Evolutionary conservation across 192 early-diverging fungal genomes (phyloP), one percentile per base, ranked within the genome.

Genomic region (Gamsiella multidivaricata): DNA sequence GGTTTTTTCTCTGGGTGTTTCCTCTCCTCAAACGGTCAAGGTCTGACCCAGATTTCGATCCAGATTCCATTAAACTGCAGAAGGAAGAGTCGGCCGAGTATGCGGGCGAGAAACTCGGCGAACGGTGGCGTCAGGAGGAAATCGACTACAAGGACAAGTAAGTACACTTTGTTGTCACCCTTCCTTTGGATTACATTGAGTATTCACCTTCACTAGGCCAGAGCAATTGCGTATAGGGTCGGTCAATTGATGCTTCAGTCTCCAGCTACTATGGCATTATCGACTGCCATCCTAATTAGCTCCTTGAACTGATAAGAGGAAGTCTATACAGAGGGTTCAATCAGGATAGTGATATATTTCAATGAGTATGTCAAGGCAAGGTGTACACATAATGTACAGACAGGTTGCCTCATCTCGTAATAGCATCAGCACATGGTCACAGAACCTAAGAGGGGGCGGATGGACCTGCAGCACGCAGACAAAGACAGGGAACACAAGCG

Each of bases 1-100:
- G 90, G 65, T 82, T 91, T 34, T 88, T 92, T 56, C 43, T 85
- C 18, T 92, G 90, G 90, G 81, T 91, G 31, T 82, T 92, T 57
- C 68, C 74, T 5, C 73, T 92, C 14, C 58, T 92, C 25, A 54
- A 62, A 29, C 60, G 72, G 22, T 74, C 76, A 18, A 32, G 61
- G 49, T 53, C 53, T 12, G 62, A 64, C 46, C 70, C 73, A 17
- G 71, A 81, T 53, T 85, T 88, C 20, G 62, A 69, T 64, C 68
- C 82, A 39, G 76, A 90, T 4, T 71, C 75, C 34, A 80, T 91
- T 56, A 61, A 80, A 37, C 82, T 91, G 20, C 83, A 85, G 54
- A 28, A 62, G 18, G 73, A 86, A 11, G 90, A 91, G 68, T 83
- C 68, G 18, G 90, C 90, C 6, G 65, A 85, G 33, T 52, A 74